Percentiles rank a stretch among this genome's conserved stretches.
Conservation (phyloP, 352 stramenopile species). For the Pythium aphanidermatum region DNA sequence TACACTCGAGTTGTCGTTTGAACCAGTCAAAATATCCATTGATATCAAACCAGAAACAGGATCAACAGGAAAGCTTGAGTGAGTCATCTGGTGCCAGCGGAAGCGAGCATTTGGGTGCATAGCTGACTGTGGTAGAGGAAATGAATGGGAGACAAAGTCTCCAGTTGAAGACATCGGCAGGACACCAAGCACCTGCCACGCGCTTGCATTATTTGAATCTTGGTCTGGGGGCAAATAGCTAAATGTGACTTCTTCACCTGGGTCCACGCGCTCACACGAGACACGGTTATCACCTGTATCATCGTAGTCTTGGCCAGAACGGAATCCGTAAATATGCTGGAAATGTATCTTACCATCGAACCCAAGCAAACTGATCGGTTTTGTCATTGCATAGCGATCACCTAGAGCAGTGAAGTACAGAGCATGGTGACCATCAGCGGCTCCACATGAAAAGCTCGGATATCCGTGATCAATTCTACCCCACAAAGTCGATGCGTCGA, state of each 20-base stretch:
- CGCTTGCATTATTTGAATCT: slow-evolving; percentile 29
- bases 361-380: slow-evolving; percentile 34
- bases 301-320: slow-evolving; percentile 38
- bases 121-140: slow-evolving; percentile 31
- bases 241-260: slow-evolving; percentile 45
- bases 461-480: slow-evolving; percentile 47
- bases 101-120: slow-evolving; percentile 48
- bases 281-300: slow-evolving; percentile 43
- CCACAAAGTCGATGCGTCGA: slow-evolving; percentile 36
- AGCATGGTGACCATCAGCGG: slow-evolving; percentile 30
- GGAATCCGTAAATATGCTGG: slow-evolving; percentile 50
- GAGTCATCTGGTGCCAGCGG: slow-evolving; percentile 56
- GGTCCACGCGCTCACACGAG: slow-evolving; percentile 45
- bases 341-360: slow-evolving; percentile 66
- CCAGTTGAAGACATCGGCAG: slow-evolving; percentile 17
- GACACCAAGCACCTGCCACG: slow-evolving; percentile 36
- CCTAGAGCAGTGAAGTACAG: slow-evolving; percentile 64
- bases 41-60: slow-evolving; percentile 19
- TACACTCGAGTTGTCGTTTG: slow-evolving; percentile 39
- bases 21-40: slow-evolving; percentile 20
- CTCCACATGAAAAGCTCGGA: slow-evolving; percentile 42
- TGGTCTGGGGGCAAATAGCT: slow-evolving; percentile 31
- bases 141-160: slow-evolving; percentile 12
- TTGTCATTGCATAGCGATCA: slow-evolving; percentile 40
- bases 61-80: slow-evolving; percentile 64